A percentile compares a stretch with the other conserved stretches of the same genome.
phyloP scores from a whole-genome alignment of 805 yeast genomes.

The Candida hispaniensis region DNA sequence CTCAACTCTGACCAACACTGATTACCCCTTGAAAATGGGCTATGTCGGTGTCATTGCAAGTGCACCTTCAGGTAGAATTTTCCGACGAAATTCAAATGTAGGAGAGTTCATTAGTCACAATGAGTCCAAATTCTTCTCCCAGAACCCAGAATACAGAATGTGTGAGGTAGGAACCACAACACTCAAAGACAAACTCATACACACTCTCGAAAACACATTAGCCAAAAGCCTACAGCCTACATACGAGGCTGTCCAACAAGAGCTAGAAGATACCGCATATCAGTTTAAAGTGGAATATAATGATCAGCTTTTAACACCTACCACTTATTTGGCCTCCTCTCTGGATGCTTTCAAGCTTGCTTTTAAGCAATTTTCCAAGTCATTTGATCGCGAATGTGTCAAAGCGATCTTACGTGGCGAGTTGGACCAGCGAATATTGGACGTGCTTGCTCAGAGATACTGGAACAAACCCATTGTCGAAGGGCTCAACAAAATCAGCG shows the following conservation, averaged over 20 bases:
- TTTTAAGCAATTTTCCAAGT: slow-evolving; percentile 74
- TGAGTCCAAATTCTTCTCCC: slow-evolving; percentile 54
- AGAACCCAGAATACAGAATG: slow-evolving; percentile 51
- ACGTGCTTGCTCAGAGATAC: slow-evolving; percentile 76
- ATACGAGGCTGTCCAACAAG: slow-evolving; percentile 72
- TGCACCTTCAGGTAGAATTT: slow-evolving; percentile 45
- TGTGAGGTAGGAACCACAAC: slow-evolving; percentile 67
- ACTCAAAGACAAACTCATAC: slow-evolving; percentile 70
- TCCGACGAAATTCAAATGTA: slow-evolving; percentile 49
- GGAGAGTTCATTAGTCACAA: slow-evolving; percentile 35
- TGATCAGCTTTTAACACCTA: slow-evolving; percentile 88
- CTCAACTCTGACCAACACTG: slow-evolving; percentile 56
- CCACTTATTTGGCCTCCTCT: slow-evolving; percentile 85
- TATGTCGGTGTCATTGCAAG: slow-evolving; percentile 96
- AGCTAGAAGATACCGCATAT: slow-evolving; percentile 85
- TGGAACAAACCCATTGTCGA: slow-evolving; percentile 61
- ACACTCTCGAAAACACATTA: slow-evolving; percentile 84
- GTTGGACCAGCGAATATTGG: slow-evolving; percentile 80
- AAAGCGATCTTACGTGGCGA: slow-evolving; percentile 68
- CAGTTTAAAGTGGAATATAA: slow-evolving; percentile 93
- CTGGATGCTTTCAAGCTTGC: slow-evolving; percentile 77
- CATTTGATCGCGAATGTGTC: slow-evolving; percentile 74
- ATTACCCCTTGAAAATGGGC: slow-evolving; percentile 90
- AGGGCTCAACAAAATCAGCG: slow-evolving; percentile 25
- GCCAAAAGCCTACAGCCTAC: slow-evolving; percentile 82